Evolutionary conservation across 257 asterid genomes (phyloP), one percentile per base, ranked within the genome.

Genomic region (Coffea canephora): DNA sequence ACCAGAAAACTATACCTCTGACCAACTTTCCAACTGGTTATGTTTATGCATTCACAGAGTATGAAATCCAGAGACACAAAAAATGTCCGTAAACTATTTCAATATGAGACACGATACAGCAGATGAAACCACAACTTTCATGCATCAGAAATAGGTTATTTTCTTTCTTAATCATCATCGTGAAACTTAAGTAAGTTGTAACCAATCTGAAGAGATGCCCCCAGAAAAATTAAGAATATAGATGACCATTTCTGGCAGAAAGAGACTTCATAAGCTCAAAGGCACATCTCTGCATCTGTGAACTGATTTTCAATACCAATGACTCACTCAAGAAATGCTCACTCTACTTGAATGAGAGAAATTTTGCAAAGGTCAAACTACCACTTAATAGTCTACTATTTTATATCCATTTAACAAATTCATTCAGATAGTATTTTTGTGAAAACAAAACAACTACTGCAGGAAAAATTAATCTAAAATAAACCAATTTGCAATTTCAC

Each of bases 1-100:
- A 80, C 79, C 83, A 80, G 72, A 57, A 87, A 82, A 78, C 45
- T 87, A 69, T 90, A 95, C 34, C 34, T 31, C 34, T 31, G 34
- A 31, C 34, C 34, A 31, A 31, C 34, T 31, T 31, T 31, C 34
- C 34, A 31, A 31, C 34, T 31, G 1, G 1, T 31, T 31, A 31
- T 31, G 34, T 31, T 31, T 31, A 31, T 31, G 34, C 34, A 31
- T 31, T 31, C 34, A 31, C 34, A 31, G 34, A 31, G 1, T 54
- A 15, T 15, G 19, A 54, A 7, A 15, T 21, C 34, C 61, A 54
- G 19, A 15, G 4, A 54, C 3, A 54, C 61, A 54, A 54, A 14
- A 54, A 10, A 15, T 54, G 23, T 15, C 16, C 14, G 61, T 54
- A 54, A 15, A 0, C 61, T 14, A 25, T 7, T 6, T 8, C 16